Conservation (phyloP, 2,329 filamentous ascomycete genomes). For the Neophaeococcomyces aloes region DNA sequence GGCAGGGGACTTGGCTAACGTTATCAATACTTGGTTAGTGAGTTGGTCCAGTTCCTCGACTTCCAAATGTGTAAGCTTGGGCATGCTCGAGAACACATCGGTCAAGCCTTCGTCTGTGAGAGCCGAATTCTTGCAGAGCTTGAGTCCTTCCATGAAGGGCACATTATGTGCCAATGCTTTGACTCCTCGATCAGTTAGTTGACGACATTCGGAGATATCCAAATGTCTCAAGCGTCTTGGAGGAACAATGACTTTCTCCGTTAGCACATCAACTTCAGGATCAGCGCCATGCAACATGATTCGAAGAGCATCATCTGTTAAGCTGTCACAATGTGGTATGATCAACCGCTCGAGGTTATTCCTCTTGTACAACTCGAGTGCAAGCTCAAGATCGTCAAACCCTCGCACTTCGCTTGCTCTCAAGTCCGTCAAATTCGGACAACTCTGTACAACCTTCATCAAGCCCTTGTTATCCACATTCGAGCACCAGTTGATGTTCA, state of each 20-base stretch:
- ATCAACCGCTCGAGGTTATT: slow-evolving; percentile 78
- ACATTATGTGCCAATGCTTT: slow-evolving; percentile 61
- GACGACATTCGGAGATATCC: slow-evolving; percentile 68
- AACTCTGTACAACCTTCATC: slow-evolving; percentile 60
- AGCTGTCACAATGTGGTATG: slow-evolving; percentile 65
- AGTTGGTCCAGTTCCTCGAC: slow-evolving; percentile 73
- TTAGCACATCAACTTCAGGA: slow-evolving; percentile 71
- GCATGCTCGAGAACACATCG: slow-evolving; percentile 62
- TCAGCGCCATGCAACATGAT: slow-evolving; percentile 65
- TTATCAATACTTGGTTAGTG: slow-evolving; percentile 63
- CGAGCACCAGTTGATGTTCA: slow-evolving; percentile 91
- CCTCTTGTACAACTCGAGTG: slow-evolving; percentile 61
- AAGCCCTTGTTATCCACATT: slow-evolving; percentile 72
- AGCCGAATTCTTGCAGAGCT: slow-evolving; percentile 65
- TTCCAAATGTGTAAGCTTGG: slow-evolving; percentile 73
- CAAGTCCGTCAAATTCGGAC: slow-evolving; percentile 64
- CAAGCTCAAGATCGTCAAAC: slow-evolving; percentile 64
- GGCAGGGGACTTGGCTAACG: slow-evolving; percentile 67
- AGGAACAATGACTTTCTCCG: slow-evolving; percentile 63
- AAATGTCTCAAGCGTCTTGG: slow-evolving; percentile 71
- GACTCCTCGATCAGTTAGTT: slow-evolving; percentile 64
- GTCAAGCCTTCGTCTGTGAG: slow-evolving; percentile 65
- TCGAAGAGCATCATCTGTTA: slow-evolving; percentile 64
- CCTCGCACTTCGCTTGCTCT: slow-evolving; percentile 71
- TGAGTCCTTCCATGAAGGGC: slow-evolving; percentile 70